Evolutionary conservation across 305 asterid genomes (phyloP), one percentile per base, ranked within the genome.

Genomic region (Solanum hybrid): DNA sequence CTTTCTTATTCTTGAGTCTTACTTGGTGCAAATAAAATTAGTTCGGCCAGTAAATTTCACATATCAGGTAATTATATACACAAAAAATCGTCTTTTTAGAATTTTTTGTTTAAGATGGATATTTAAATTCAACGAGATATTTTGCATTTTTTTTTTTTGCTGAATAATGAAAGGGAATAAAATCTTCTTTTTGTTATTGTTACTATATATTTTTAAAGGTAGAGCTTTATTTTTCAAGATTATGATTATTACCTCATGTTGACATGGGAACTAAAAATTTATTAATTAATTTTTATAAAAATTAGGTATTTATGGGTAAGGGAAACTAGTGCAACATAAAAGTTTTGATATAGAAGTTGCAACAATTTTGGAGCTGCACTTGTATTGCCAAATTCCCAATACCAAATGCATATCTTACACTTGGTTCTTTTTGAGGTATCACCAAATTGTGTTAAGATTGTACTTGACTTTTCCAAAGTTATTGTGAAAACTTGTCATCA

Each of bases 361-460:
- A 26, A 40, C 26, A 40, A 28, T 82, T 40, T 82, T 82, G 26
- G 71, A 42, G 87, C 16, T 39, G 11, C 35, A 80, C 86, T 24
- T 69, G 76, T 69, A 69, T 24, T 8, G 40, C 74, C 87, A 83
- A 83, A 2, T 28, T 83, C 3, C 4, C 39, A 14, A 18, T 83
- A 46, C 73, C 39, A 46, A 26, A 46, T 83, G 71, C 28, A 83
- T 42, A 28, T 42, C 2, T 16, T 0, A 83, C 87, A 83, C 74
- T 83, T 46, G 87, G 87, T 84, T 84, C 40, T 84, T 46, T 84
- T 51, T 29, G 74, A 46, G 40, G 28, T 46, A 83, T 83, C 40
- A 83, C 87, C 73, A 83, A 46, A 46, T 46, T 46, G 28, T 46
- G 40, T n/a, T 46, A 83, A 3, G 0, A 28, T 16, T 11, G 28